Evolutionary conservation across 2,329 filamentous ascomycete genomes (phyloP).

Genomic region (Trichoderma guizhouense): DNA sequence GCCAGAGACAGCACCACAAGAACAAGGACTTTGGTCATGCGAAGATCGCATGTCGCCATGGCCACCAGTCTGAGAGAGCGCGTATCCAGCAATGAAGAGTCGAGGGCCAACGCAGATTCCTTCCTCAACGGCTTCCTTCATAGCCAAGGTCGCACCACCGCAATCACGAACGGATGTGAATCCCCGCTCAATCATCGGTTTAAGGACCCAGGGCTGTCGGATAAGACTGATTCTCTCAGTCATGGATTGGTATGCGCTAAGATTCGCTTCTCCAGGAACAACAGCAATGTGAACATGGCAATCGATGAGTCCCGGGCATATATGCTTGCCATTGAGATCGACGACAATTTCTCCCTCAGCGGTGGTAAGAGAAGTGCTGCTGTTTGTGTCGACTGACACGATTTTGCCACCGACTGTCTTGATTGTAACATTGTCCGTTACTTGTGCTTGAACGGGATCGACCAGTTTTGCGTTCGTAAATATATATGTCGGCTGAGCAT

Average conservation of each 20-base stretch:
- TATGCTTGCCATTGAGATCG: slow-evolving; percentile 26
- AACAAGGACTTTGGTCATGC: slow-evolving; percentile 40
- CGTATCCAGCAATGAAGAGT: slow-evolving; percentile 52
- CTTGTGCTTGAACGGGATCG: slow-evolving; percentile 35
- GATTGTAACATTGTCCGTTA: slow-evolving; percentile 32
- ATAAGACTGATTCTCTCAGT: slow-evolving; percentile 35
- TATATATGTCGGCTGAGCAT: slow-evolving; percentile 26
- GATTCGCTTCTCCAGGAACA: slow-evolving; percentile 28
- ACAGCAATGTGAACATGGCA: slow-evolving; percentile 33
- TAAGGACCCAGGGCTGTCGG: slow-evolving; percentile 45
- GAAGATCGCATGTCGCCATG: slow-evolving; percentile 49
- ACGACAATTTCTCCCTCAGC: slow-evolving; percentile 16
- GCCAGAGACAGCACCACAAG: slow-evolving; percentile 36
- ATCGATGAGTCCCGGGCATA: slow-evolving; percentile 32
- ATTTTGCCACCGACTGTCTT: slow-evolving; percentile 24
- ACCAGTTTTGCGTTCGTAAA: slow-evolving; percentile 45
- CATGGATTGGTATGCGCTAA: slow-evolving; percentile 31
- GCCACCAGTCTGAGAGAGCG: slow-evolving; percentile 55
- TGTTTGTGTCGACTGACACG: not conserved
- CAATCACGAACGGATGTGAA: slow-evolving; percentile 58
- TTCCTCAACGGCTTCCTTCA: slow-evolving; percentile 54
- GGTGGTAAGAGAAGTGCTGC: not conserved
- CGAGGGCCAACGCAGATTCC: slow-evolving; percentile 51
- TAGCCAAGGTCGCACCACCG: slow-evolving; percentile 50
- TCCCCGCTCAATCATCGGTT: slow-evolving; percentile 51